Conservation (phyloP, 2,329 filamentous ascomycete species). For the Pyricularia pennisetigena region DNA sequence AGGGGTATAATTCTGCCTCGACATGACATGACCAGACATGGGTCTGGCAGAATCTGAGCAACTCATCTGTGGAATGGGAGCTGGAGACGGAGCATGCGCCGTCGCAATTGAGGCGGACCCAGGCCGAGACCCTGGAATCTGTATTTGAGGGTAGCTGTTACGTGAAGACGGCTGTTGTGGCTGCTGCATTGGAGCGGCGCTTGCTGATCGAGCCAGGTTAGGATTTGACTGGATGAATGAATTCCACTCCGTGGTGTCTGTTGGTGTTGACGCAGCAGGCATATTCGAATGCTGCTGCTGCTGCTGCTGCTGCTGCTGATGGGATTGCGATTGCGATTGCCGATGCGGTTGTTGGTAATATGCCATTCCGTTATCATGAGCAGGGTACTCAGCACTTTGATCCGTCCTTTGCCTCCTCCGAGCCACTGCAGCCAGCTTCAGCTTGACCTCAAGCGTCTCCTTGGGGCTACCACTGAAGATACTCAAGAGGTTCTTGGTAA, state of each 20-base stretch:
- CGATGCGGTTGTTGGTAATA: conserved; percentile 13
- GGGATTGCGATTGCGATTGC: conserved; percentile 12
- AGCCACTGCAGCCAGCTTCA: conserved; percentile 73
- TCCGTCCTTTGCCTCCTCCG: conserved; percentile 31
- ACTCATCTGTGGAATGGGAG: not conserved
- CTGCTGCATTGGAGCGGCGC: conserved; percentile 15
- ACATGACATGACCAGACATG: not conserved
- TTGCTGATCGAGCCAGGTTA: conserved; percentile 29
- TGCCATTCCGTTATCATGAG: not conserved
- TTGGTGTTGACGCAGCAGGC: conserved; percentile 30
- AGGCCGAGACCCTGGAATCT: conserved; percentile 8
- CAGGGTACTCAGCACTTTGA: conserved; percentile 7
- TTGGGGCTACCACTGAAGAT: conserved; percentile 74
- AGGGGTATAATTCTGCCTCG: not conserved
- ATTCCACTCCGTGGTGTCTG: conserved; percentile 68
- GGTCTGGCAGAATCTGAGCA: not conserved
- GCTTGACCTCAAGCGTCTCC: conserved; percentile 87
- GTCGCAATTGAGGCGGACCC: conserved; percentile 7
- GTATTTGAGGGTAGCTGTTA: not conserved
- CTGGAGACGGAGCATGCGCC: conserved; percentile 10
- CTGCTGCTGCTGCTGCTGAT: conserved; percentile 11
- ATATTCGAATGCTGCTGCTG: conserved; percentile 13
- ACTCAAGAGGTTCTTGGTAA: conserved; percentile 76
- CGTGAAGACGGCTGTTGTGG: not conserved
- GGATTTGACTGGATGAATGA: conserved; percentile 66